Conservation (phyloP, 106 monocot genomes). For the Acorus calamus region DNA sequence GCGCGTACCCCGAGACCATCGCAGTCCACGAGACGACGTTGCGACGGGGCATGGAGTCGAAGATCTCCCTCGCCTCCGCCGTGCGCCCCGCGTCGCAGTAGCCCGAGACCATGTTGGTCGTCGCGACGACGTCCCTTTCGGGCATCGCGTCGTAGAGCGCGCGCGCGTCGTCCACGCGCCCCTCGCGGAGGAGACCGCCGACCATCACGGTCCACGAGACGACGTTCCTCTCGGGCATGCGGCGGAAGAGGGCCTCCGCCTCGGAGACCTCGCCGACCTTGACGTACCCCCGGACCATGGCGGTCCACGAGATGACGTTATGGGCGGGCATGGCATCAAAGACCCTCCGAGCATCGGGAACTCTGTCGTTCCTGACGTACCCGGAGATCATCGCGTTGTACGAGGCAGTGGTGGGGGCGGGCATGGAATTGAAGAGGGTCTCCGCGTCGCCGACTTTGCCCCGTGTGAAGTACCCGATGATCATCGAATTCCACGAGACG, state of each 20-base stretch:
- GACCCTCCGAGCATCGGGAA: conserved; percentile 18
- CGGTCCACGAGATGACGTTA: conserved; percentile 68
- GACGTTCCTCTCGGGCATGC: conserved; percentile 65
- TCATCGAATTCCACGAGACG: conserved; percentile 51
- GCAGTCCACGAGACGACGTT: conserved; percentile 80
- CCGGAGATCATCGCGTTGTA: conserved; percentile 57
- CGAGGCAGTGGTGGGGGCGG: conserved; percentile 25
- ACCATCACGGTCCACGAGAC: conserved; percentile 83
- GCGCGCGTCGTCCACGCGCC: conserved; percentile 45
- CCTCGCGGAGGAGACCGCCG: conserved; percentile 32
- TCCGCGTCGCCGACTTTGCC: conserved; percentile 17
- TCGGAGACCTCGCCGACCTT: conserved; percentile 22
- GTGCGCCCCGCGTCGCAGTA: conserved; percentile 40
- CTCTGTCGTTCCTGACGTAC: conserved; percentile 18
- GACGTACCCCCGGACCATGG: conserved; percentile 52
- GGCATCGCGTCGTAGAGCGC: conserved; percentile 57
- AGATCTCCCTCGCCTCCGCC: conserved; percentile 50
- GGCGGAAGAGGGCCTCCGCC: conserved; percentile 40
- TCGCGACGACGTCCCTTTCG: conserved; percentile 54
- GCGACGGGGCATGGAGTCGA: conserved; percentile 58
- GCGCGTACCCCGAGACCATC: conserved; percentile 62
- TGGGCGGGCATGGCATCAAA: conserved; percentile 42
- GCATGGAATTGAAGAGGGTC: conserved; percentile 40
- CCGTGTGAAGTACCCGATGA: conserved; percentile 33
- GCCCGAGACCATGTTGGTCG: conserved; percentile 64